A percentile compares a stretch with the other conserved stretches of the same genome.
Evolutionary conservation across 1,284 basidiomycete species (phyloP).

Genomic region (Austroboletus olivaceoglutinosus): DNA sequence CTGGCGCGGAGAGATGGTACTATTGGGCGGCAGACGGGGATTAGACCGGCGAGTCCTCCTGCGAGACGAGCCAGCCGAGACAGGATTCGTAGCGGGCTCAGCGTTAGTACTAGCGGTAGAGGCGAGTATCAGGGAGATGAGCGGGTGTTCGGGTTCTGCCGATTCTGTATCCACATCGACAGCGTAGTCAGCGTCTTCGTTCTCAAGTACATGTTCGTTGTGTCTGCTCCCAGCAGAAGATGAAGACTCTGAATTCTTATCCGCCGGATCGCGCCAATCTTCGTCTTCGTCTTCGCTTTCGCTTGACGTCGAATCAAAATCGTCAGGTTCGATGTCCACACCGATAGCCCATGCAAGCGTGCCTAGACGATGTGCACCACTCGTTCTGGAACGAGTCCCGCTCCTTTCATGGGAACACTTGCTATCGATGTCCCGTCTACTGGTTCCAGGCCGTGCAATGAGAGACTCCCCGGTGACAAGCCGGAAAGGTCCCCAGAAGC

Average conservation of each 20-base stretch:
- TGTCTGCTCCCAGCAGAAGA: not conserved
- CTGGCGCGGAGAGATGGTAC: conserved; percentile 4
- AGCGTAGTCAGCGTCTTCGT: not conserved
- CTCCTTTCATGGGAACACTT: not conserved
- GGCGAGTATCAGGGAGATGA: conserved; percentile 10
- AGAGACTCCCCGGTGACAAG: conserved; percentile 18
- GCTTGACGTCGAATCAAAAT: conserved; percentile 14
- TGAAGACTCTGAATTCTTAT: not conserved
- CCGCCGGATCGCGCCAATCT: conserved; percentile 19
- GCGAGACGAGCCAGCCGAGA: not conserved
- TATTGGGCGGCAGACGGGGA: conserved; percentile 7
- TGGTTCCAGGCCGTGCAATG: not conserved
- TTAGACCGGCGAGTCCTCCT: conserved; percentile 16
- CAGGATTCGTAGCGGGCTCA: not conserved
- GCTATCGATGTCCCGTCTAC: not conserved
- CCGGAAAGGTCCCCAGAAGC: conserved; percentile 50
- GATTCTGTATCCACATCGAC: conserved; percentile 17
- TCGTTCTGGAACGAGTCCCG: not conserved
- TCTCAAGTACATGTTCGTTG: too few species aligned
- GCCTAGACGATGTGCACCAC: conserved; percentile 4
- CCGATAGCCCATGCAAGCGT: conserved; percentile 19
- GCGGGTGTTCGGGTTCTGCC: conserved; percentile 10
- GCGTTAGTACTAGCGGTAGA: not conserved
- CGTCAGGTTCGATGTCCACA: conserved; percentile 9
- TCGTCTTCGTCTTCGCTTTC: conserved; percentile 12